phyloP scores from a whole-genome alignment of 345 rosid genomes.

The Conringia planisiliqua region DNA sequence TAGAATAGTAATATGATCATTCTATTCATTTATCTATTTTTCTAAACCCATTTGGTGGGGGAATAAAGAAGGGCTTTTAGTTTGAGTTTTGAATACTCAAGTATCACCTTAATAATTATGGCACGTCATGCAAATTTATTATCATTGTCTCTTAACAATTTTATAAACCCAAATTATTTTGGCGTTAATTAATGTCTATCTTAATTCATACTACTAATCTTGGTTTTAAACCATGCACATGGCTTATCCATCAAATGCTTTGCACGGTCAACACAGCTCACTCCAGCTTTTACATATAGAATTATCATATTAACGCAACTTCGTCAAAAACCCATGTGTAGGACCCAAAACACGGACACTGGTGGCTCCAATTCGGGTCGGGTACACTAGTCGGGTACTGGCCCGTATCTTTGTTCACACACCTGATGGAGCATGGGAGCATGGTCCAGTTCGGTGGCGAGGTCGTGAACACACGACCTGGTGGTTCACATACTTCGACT shows the following conservation, averaged over 20 bases:
- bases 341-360: conserved; percentile 99
- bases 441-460: conserved; percentile 99
- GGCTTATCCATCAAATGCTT: conserved; percentile 11
- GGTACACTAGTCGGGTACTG: conserved; percentile 93
- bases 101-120: background rate
- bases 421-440: conserved; percentile 76
- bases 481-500: conserved; percentile 83
- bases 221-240: conserved; percentile 20
- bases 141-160: conserved; percentile 7
- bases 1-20: background rate
- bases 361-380: conserved; percentile 99
- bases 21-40: background rate
- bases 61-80: background rate
- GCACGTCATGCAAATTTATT: conserved; percentile 13
- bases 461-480: conserved; percentile 63
- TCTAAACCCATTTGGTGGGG: background rate
- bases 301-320: background rate
- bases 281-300: background rate
- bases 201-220: background rate
- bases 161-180: background rate
- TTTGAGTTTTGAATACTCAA: conserved; percentile 14
- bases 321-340: conserved; percentile 17
- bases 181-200: background rate
- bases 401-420: conserved; percentile 86
- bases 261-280: conserved; percentile 10